These are phyloP conservation scores for Paraphaeosphaeria minitans DNA, from an alignment of 2,329 filamentous ascomycete species.

Conservation along the genomic window DNA sequence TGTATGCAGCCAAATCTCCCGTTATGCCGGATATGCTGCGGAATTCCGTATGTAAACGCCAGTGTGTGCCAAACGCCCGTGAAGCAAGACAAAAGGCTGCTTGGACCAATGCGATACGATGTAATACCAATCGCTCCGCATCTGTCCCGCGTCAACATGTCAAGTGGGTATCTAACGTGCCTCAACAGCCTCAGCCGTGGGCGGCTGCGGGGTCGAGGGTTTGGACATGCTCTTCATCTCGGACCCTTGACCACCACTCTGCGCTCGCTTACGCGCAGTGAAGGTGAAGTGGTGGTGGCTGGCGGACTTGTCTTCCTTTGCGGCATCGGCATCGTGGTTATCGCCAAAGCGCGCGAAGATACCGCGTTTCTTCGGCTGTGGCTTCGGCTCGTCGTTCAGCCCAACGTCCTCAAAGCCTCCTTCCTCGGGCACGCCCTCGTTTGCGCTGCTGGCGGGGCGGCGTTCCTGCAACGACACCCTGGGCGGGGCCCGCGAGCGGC, in stretches of 20 bases:
- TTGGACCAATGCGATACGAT: background rate
- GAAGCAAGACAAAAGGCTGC: background rate
- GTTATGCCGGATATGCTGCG: slow-evolving; percentile 5
- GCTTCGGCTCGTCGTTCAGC: slow-evolving; percentile 75
- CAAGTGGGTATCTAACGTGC: slow-evolving; percentile 20
- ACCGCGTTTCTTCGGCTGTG: slow-evolving; percentile 70
- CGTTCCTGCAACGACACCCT: slow-evolving; percentile 65
- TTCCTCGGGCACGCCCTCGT: slow-evolving; percentile 72
- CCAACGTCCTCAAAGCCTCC: slow-evolving; percentile 91
- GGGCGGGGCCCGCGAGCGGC: slow-evolving; percentile 59
- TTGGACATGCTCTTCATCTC: slow-evolving; percentile 71
- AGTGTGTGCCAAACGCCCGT: slow-evolving; percentile 1
- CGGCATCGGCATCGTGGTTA: slow-evolving; percentile 35
- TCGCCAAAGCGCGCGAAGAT: slow-evolving; percentile 85
- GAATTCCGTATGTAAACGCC: background rate
- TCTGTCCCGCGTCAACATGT: background rate
- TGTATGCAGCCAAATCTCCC: slow-evolving; percentile 3
- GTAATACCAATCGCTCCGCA: background rate
- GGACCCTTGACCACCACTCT: slow-evolving; percentile 66
- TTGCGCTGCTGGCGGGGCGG: slow-evolving; percentile 63
- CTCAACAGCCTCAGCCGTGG: slow-evolving; percentile 31
- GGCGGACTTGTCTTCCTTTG: slow-evolving; percentile 48
- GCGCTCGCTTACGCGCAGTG: slow-evolving; percentile 73
- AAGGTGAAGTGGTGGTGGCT: slow-evolving; percentile 67
- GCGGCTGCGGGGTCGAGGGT: slow-evolving; percentile 22